Conservation (phyloP, 345 rosid species). For the Pistacia vera region DNA sequence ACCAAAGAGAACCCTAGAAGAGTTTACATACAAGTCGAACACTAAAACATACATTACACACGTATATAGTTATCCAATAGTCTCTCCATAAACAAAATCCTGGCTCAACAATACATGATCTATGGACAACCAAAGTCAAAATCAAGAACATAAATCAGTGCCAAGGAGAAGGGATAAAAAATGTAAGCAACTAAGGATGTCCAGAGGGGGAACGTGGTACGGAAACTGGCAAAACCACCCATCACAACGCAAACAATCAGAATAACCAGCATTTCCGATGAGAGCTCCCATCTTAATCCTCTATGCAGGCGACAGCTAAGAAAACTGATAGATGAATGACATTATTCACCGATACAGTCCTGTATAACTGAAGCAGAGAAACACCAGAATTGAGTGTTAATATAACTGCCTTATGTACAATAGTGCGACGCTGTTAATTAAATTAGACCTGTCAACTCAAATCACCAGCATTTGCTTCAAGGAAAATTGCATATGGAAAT, state of each 20-base stretch:
- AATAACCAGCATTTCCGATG: constrained; percentile 87
- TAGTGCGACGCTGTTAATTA: too few species aligned
- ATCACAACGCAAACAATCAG: constrained; percentile 81
- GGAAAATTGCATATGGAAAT: neutral
- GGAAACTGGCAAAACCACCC: constrained; percentile 80
- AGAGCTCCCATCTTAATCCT: constrained; percentile 69
- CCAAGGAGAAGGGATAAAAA: constrained; percentile 86
- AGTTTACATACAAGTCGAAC: too few species aligned
- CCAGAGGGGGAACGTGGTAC: constrained; percentile 91
- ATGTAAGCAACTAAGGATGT: constrained; percentile 62
- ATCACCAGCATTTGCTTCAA: too few species aligned
- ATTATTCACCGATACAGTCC: constrained; percentile 90
- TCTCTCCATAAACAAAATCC: too few species aligned
- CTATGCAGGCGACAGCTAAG: constrained; percentile 62
- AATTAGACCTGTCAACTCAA: too few species aligned
- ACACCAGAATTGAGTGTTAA: constrained; percentile 10
- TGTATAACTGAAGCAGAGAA: constrained; percentile 68
- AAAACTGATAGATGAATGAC: constrained; percentile 88
- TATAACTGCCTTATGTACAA: too few species aligned
- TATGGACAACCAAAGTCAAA: constrained; percentile 89
- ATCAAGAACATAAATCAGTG: constrained; percentile 83
- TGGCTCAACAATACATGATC: constrained; percentile 1
- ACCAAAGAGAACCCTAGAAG: too few species aligned
- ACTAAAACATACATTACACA: too few species aligned
- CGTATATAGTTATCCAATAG: too few species aligned